These are phyloP conservation scores for Cyclotella choctawhatcheeana DNA, from an alignment of 108 stramenopile genomes.

Conservation along the genomic window DNA sequence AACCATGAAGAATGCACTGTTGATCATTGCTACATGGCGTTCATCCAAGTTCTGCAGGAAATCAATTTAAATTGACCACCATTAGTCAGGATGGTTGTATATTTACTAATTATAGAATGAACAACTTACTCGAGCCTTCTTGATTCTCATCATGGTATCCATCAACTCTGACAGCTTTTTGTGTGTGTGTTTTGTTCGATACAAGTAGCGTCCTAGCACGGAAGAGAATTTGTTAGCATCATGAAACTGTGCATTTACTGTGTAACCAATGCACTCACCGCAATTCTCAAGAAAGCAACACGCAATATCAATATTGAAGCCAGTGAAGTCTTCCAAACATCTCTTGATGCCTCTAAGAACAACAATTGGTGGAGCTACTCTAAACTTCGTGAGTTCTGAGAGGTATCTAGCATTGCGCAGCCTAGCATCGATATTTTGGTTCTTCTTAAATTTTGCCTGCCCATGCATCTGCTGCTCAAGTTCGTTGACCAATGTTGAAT, in stretches of 20 bases:
- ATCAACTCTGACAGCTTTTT: conserved; percentile 67
- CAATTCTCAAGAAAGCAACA: conserved; percentile 90
- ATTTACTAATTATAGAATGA: not conserved
- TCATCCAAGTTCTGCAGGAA: conserved; percentile 83
- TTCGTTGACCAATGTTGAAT: conserved; percentile 67
- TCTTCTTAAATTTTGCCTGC: conserved; percentile 84
- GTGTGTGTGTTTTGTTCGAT: conserved; percentile 79
- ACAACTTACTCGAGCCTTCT: conserved; percentile 78
- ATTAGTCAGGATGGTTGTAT: not conserved
- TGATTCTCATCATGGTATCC: conserved; percentile 88
- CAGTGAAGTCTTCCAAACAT: conserved; percentile 89
- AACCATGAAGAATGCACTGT: conserved; percentile 80
- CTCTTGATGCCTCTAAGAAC: conserved; percentile 81
- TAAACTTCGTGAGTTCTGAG: conserved; percentile 94
- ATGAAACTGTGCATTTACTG: too few relatives aligned
- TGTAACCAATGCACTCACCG: too few relatives aligned
- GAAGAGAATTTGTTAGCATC: too few relatives aligned
- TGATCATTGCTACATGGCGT: conserved; percentile 78
- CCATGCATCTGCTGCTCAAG: conserved; percentile 89
- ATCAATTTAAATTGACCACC: not conserved
- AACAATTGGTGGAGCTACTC: conserved; percentile 92
- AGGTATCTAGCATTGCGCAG: conserved; percentile 86
- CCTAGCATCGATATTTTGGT: conserved; percentile 82
- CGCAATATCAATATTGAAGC: conserved; percentile 87
- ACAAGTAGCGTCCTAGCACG: conserved; percentile 90